Conservation (phyloP, 2,329 filamentous ascomycete species). For the Orbilia blumenaviensis region DNA sequence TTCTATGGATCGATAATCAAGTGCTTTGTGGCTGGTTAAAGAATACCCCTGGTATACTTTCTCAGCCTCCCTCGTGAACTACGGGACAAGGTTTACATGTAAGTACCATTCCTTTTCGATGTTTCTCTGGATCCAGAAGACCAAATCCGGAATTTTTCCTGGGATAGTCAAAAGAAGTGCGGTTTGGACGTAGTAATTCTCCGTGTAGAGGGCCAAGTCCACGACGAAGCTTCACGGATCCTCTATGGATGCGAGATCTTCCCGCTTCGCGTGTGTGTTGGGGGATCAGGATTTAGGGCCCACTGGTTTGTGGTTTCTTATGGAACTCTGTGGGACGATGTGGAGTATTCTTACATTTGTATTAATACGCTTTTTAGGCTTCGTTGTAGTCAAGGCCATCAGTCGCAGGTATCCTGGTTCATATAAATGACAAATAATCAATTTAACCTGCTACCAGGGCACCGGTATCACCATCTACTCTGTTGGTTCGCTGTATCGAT, state of each 20-base stretch:
- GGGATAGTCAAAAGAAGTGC: not conserved
- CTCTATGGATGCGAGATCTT: not conserved
- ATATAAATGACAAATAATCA: not conserved
- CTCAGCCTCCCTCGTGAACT: slow-evolving; percentile 10
- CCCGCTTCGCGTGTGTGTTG: not conserved
- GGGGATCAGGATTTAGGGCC: not conserved
- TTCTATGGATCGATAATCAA: too few species aligned
- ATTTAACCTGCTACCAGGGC: not conserved
- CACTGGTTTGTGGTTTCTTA: not conserved
- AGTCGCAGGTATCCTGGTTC: not conserved
- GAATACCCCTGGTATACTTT: not conserved
- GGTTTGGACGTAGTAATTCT: not conserved
- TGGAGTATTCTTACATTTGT: not conserved
- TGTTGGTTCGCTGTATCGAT: not conserved
- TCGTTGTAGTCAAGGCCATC: too few species aligned
- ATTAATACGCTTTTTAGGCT: too few species aligned
- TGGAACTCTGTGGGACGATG: not conserved
- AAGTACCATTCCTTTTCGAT: not conserved
- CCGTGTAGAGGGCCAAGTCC: not conserved
- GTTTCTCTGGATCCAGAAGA: not conserved
- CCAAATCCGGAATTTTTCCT: not conserved
- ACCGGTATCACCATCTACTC: not conserved
- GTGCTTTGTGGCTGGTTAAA: too few species aligned
- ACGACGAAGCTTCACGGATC: not conserved
- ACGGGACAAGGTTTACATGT: not conserved